These are phyloP conservation scores for Mycena pura DNA, from an alignment of 768 basidiomycete species.

Conservation along the genomic window DNA sequence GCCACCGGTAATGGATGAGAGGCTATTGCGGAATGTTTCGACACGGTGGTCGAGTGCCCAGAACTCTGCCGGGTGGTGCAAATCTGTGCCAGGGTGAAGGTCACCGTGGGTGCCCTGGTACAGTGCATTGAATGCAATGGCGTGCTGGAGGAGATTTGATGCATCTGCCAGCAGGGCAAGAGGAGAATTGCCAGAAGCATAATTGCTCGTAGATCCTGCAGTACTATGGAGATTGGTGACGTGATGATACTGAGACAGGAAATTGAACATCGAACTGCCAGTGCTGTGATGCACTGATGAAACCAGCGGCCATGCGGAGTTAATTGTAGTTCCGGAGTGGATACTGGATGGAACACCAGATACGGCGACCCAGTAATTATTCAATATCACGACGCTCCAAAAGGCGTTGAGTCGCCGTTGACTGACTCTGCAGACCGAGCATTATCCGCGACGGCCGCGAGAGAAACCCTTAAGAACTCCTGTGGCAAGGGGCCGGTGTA, in stretches of 20 bases:
- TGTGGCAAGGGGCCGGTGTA: not conserved
- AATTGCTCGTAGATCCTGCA: not conserved
- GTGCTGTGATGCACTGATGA: too few relatives aligned
- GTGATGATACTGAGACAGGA: not conserved
- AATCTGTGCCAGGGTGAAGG: not conserved
- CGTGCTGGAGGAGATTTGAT: conserved; percentile 10
- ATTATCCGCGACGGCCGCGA: not conserved
- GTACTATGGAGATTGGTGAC: not conserved
- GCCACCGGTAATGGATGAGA: not conserved
- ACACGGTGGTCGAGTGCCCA: not conserved
- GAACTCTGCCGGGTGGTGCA: not conserved
- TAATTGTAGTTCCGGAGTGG: not conserved
- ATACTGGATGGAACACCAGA: conserved; percentile 11
- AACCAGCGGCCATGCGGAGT: conserved; percentile 12
- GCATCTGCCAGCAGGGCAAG: not conserved
- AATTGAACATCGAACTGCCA: not conserved
- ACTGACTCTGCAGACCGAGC: not conserved
- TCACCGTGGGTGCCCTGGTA: not conserved
- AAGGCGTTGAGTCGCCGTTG: too few relatives aligned
- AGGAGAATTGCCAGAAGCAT: not conserved
- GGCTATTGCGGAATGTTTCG: not conserved
- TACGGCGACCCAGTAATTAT: conserved; percentile 17
- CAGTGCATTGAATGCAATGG: not conserved
- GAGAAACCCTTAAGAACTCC: not conserved
- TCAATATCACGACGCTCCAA: conserved; percentile 20